Conservation (phyloP, 78 protist species). For the Chrysochromulina parva region DNA sequence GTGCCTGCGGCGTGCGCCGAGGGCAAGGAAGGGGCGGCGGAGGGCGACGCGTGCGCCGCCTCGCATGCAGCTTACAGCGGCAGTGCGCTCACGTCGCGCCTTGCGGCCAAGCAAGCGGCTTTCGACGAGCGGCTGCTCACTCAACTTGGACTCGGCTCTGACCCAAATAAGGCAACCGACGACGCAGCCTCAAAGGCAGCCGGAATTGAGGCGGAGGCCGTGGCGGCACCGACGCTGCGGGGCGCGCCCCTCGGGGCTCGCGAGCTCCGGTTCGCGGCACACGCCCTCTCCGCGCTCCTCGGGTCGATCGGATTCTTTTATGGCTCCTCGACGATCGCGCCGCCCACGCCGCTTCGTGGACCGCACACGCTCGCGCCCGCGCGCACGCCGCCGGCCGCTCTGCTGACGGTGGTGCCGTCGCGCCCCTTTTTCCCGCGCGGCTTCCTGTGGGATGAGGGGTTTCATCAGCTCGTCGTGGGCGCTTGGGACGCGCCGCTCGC, state of each 20-base stretch:
- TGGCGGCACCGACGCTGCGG: background rate
- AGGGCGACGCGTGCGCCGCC: too few species aligned
- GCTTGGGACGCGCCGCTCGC: constrained; percentile 59
- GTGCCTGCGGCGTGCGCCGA: too few species aligned
- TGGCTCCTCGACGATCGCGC: background rate
- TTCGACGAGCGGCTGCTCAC: too few species aligned
- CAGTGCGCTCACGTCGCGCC: too few species aligned
- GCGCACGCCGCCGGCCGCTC: background rate
- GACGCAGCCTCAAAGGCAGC: background rate
- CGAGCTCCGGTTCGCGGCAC: background rate
- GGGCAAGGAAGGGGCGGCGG: too few species aligned
- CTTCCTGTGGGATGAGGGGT: constrained; percentile 96
- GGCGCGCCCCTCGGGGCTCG: background rate
- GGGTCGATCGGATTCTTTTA: constrained; percentile 8
- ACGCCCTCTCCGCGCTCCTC: background rate
- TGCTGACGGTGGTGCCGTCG: constrained; percentile 83
- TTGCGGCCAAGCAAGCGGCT: too few species aligned
- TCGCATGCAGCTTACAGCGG: too few species aligned
- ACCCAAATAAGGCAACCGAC: too few species aligned
- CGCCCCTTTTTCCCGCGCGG: constrained; percentile 94
- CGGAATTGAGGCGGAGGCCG: background rate
- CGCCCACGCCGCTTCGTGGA: too few species aligned
- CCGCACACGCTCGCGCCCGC: background rate
- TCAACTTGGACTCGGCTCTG: too few species aligned
- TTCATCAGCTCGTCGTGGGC: constrained; percentile 53